Conservation (phyloP, 2,329 filamentous ascomycete genomes). For the Akanthomyces lecanii region DNA sequence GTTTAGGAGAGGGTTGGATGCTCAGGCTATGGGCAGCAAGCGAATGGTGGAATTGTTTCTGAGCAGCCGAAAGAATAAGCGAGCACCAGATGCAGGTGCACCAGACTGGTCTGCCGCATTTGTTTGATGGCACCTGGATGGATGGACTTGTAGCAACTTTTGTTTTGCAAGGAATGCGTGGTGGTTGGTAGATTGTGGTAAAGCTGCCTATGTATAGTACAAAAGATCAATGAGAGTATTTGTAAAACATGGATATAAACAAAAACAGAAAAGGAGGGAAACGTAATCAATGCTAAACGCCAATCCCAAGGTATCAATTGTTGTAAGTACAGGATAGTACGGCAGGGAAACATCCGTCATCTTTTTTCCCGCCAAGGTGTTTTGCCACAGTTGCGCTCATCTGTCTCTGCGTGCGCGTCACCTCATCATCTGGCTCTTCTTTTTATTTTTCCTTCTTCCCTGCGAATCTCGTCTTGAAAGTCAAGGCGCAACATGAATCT, state of each 20-base stretch:
- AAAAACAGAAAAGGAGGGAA: background rate
- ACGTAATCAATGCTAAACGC: constrained; percentile 3
- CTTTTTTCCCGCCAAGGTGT: background rate
- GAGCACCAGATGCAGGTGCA: constrained; percentile 1
- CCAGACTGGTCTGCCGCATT: constrained; percentile 23
- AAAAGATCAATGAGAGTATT: constrained; percentile 13
- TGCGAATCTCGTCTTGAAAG: background rate
- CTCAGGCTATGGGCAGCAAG: constrained; percentile 41
- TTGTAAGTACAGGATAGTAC: constrained; percentile 5
- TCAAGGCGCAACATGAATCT: constrained; percentile 37
- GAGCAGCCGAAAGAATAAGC: constrained; percentile 40
- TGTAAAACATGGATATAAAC: background rate
- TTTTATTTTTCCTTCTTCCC: background rate
- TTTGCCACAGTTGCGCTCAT: background rate
- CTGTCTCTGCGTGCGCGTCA: no score
- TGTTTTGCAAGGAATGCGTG: background rate
- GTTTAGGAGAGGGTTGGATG: constrained; percentile 23
- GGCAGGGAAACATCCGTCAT: background rate
- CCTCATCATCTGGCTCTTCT: no score
- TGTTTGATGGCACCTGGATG: constrained; percentile 22
- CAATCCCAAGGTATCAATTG: constrained; percentile 16
- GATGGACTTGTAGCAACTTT: background rate
- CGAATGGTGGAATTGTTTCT: constrained; percentile 53
- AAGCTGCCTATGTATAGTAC: constrained; percentile 11
- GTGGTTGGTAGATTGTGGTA: constrained; percentile 13